These are phyloP conservation scores for Metarhizium humberi DNA, from an alignment of 2,329 filamentous ascomycete genomes.

Conservation along the genomic window DNA sequence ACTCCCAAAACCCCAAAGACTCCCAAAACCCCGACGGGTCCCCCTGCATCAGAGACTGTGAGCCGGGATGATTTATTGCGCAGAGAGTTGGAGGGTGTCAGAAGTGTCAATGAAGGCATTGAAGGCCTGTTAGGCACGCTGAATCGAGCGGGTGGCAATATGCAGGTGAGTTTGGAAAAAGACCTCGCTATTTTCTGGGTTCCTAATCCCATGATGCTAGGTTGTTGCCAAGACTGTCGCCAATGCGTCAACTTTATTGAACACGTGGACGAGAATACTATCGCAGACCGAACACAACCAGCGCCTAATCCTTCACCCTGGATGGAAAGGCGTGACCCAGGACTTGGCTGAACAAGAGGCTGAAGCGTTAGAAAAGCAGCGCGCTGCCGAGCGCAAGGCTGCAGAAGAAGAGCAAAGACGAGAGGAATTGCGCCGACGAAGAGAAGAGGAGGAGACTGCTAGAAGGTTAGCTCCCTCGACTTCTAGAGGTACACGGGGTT, in stretches of 20 bases:
- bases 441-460: slow-evolving; percentile 49
- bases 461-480: slow-evolving; percentile 19
- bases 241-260: slow-evolving; percentile 80
- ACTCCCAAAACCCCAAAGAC: slow-evolving; percentile 39
- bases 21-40: slow-evolving; percentile 33
- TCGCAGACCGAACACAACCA: slow-evolving; percentile 98
- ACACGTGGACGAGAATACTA: slow-evolving; percentile 92
- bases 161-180: slow-evolving; percentile 46
- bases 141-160: slow-evolving; percentile 64
- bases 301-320: slow-evolving; percentile 75
- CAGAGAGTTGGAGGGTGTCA: slow-evolving; percentile 72
- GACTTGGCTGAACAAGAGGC: slow-evolving; percentile 82
- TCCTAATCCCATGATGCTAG: slow-evolving; percentile 30
- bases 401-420: slow-evolving; percentile 70
- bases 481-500: slow-evolving; percentile 18
- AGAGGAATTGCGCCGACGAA: slow-evolving; percentile 57
- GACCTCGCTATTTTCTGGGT: neutral
- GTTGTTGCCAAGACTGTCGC: slow-evolving; percentile 78
- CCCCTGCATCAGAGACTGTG: slow-evolving; percentile 32
- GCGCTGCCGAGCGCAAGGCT: slow-evolving; percentile 67
- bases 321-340: slow-evolving; percentile 81
- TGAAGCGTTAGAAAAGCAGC: slow-evolving; percentile 63
- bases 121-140: slow-evolving; percentile 67
- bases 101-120: slow-evolving; percentile 79
- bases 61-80: slow-evolving; percentile 67